Conservation (phyloP, 805 yeast genomes). For the Nakazawaea siamensis region DNA sequence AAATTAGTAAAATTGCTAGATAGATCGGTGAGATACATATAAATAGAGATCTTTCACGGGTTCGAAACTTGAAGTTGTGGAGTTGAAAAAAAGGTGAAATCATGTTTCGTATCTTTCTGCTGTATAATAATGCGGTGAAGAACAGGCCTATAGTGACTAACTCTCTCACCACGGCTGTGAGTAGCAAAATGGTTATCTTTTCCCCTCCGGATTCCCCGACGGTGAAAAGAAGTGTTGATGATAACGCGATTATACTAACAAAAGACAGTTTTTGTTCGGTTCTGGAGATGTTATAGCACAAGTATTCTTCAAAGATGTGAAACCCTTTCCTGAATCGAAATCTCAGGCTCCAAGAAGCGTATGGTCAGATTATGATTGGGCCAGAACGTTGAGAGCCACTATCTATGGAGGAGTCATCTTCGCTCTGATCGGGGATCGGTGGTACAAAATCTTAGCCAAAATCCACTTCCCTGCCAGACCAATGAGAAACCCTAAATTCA, state of each 20-base stretch:
- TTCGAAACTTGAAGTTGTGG: too few species aligned
- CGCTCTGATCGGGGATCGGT: slow-evolving; percentile 65
- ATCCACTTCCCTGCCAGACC: slow-evolving; percentile 27
- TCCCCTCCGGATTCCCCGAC: too few species aligned
- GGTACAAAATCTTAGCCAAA: slow-evolving; percentile 50
- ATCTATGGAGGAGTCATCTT: slow-evolving; percentile 67
- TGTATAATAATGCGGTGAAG: slow-evolving; percentile 8
- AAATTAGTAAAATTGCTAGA: too few species aligned
- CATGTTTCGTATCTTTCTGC: slow-evolving; percentile 8
- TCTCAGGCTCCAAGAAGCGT: not conserved
- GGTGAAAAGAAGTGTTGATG: too few species aligned
- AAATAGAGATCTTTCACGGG: too few species aligned
- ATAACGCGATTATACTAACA: not conserved
- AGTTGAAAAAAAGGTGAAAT: too few species aligned
- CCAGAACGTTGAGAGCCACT: slow-evolving; percentile 55
- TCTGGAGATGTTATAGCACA: slow-evolving; percentile 76
- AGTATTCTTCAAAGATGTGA: slow-evolving; percentile 29
- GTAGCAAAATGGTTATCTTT: slow-evolving; percentile 10
- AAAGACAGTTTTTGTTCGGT: slow-evolving; percentile 42
- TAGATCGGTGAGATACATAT: too few species aligned
- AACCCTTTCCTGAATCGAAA: slow-evolving; percentile 10
- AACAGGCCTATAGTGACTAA: slow-evolving; percentile 36
- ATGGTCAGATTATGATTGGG: slow-evolving; percentile 37
- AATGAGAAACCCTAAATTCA: slow-evolving; percentile 12
- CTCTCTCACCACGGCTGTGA: slow-evolving; percentile 36